Percentiles rank a stretch among this genome's conserved stretches.
Conservation (phyloP, 2,329 filamentous ascomycete species). For the Aspergillaceae sp. region DNA sequence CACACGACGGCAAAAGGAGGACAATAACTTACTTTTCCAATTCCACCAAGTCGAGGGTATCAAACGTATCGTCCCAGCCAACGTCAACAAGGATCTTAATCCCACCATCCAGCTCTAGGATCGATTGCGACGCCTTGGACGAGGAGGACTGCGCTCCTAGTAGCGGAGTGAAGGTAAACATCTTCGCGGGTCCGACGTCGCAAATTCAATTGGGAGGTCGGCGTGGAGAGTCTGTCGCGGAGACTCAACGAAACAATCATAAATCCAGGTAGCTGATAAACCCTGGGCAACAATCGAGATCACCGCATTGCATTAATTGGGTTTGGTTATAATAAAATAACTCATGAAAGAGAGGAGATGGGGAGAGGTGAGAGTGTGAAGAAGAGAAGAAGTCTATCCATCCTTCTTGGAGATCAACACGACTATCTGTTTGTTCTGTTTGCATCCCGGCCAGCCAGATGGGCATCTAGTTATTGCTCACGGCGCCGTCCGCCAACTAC, state of each 20-base stretch:
- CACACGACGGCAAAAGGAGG: neutral
- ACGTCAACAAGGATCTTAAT: constrained; percentile 92
- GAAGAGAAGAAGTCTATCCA: constrained; percentile 1
- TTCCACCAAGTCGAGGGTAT: constrained; percentile 70
- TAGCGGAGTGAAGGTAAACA: constrained; percentile 94
- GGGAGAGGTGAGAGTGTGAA: neutral
- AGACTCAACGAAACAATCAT: constrained; percentile 7
- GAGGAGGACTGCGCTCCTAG: constrained; percentile 76
- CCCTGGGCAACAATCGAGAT: neutral
- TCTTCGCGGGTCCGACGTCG: constrained; percentile 31
- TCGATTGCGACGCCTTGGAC: constrained; percentile 83
- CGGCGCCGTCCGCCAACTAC: too few relatives aligned
- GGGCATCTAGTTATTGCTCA: neutral
- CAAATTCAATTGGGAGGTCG: constrained; percentile 4
- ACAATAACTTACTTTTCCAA: constrained; percentile 65
- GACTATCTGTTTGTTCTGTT: constrained; percentile 11
- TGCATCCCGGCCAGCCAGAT: constrained; percentile 2
- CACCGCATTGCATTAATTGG: neutral
- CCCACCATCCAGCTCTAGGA: constrained; percentile 91
- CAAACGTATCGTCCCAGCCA: constrained; percentile 91
- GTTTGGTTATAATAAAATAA: too few relatives aligned
- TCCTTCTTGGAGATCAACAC: constrained; percentile 2
- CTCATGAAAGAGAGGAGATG: too few relatives aligned
- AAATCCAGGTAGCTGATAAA: constrained; percentile 1
- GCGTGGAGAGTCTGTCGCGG: neutral